Evolutionary conservation across 116 monocot genomes (phyloP).

Genomic region (Zostera marina): DNA sequence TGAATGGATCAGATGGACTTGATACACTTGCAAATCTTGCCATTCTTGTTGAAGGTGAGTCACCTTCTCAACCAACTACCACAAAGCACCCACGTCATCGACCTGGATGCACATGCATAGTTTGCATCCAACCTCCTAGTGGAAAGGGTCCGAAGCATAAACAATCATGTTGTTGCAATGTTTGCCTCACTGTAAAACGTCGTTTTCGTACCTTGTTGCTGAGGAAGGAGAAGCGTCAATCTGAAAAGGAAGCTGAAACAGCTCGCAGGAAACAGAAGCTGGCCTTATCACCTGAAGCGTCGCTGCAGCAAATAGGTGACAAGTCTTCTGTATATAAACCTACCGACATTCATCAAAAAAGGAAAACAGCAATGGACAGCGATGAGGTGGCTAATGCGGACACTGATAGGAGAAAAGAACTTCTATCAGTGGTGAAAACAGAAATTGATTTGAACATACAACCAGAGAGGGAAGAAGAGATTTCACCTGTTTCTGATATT

Average conservation of each 20-base stretch:
- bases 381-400: slow-evolving; percentile 17
- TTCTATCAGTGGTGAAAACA: slow-evolving; percentile 33
- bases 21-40: slow-evolving; percentile 89
- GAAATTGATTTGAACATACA: slow-evolving; percentile 64
- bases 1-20: slow-evolving; percentile 53
- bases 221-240: slow-evolving; percentile 48
- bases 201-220: slow-evolving; percentile 77
- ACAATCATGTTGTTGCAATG: slow-evolving; percentile 56
- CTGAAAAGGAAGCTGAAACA: slow-evolving; percentile 33
- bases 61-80: slow-evolving; percentile 42
- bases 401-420: slow-evolving; percentile 12
- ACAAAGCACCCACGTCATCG: slow-evolving; percentile 79
- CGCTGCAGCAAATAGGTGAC: slow-evolving; percentile 3
- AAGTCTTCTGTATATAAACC: neutral
- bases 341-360: neutral
- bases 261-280: slow-evolving; percentile 14
- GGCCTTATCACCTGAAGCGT: neutral
- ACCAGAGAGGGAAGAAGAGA: slow-evolving; percentile 53
- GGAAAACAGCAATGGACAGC: neutral
- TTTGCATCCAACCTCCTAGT: slow-evolving; percentile 88
- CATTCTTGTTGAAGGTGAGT: slow-evolving; percentile 54
- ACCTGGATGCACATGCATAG: slow-evolving; percentile 76
- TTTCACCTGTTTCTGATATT: slow-evolving; percentile 11
- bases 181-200: slow-evolving; percentile 63
- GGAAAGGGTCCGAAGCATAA: slow-evolving; percentile 95